A percentile compares a stretch with the other conserved stretches of the same genome.
phyloP scores from a whole-genome alignment of 768 basidiomycete genomes.

The Boletus pseudo-olivaceus region DNA sequence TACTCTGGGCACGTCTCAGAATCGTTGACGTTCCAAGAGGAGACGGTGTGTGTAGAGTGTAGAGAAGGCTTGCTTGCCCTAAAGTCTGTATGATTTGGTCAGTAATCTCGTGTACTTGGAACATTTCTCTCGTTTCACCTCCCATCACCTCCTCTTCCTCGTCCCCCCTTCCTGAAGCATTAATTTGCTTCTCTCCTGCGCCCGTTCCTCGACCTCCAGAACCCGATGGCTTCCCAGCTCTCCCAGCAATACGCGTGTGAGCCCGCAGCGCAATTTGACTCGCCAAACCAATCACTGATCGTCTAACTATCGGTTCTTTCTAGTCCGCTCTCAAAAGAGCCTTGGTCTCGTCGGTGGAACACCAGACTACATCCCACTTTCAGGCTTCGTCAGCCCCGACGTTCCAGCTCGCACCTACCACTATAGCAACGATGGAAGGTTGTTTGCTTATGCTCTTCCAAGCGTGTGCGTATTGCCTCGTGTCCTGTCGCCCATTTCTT shows the following conservation, averaged over 20 bases:
- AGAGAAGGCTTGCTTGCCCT: slow-evolving; percentile 6
- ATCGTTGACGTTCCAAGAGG: background rate
- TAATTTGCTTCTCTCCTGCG: slow-evolving; percentile 66
- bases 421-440: slow-evolving; percentile 84
- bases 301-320: slow-evolving; percentile 15
- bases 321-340: slow-evolving; percentile 93
- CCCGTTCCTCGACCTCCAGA: slow-evolving; percentile 32
- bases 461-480: slow-evolving; percentile 51
- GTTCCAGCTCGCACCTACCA: slow-evolving; percentile 69
- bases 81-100: slow-evolving; percentile 1
- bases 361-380: slow-evolving; percentile 66
- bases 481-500: slow-evolving; percentile 9
- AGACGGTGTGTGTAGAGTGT: background rate
- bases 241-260: slow-evolving; percentile 85
- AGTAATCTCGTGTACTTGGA: background rate
- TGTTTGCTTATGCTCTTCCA: slow-evolving; percentile 82
- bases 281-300: slow-evolving; percentile 7
- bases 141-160: slow-evolving; percentile 21
- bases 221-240: slow-evolving; percentile 64
- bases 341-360: slow-evolving; percentile 81
- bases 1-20: background rate
- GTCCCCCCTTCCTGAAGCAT: slow-evolving; percentile 55
- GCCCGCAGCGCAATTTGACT: slow-evolving; percentile 29
- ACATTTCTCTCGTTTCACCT: slow-evolving; percentile 20
- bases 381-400: slow-evolving; percentile 64